A percentile compares a stretch with the other conserved stretches of the same genome.
phyloP scores from a whole-genome alignment of 2,329 filamentous ascomycete species.

The Dothideomycetes sp. region DNA sequence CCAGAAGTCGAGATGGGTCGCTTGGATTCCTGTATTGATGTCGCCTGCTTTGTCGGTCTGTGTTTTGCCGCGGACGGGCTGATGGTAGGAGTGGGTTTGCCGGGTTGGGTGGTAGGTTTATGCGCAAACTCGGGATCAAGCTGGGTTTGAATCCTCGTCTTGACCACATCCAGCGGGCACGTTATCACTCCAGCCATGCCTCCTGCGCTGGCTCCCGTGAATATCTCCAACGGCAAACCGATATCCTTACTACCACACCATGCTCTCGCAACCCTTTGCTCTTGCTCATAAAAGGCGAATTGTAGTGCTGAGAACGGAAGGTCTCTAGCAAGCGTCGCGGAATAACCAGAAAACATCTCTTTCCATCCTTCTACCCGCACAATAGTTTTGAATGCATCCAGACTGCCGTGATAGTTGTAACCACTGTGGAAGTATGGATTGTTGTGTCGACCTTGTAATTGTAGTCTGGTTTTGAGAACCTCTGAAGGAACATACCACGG shows the following conservation, averaged over 20 bases:
- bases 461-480: conserved; percentile 92
- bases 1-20: conserved; percentile 82
- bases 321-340: conserved; percentile 88
- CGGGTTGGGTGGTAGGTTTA: conserved; percentile 2
- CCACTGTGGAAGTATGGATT: conserved; percentile 90
- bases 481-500: conserved; percentile 94
- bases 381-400: conserved; percentile 80
- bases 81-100: conserved; percentile 12
- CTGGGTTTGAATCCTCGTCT: conserved; percentile 93
- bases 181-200: conserved; percentile 90
- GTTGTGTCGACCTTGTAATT: conserved; percentile 89
- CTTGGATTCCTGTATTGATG: conserved; percentile 27
- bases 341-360: conserved; percentile 93
- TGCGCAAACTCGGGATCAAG: conserved; percentile 47
- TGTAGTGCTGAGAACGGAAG: conserved; percentile 92
- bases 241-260: conserved; percentile 78
- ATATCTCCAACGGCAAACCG: conserved; percentile 71
- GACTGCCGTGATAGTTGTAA: conserved; percentile 86
- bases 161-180: conserved; percentile 93
- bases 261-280: conserved; percentile 67
- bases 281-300: conserved; percentile 97
- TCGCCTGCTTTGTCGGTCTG: conserved; percentile 7
- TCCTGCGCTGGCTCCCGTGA: conserved; percentile 82
- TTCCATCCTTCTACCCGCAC: conserved; percentile 69
- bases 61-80: conserved; percentile 13